These are phyloP conservation scores for Lactarius indigo DNA, from an alignment of 768 basidiomycete genomes.

Conservation along the genomic window DNA sequence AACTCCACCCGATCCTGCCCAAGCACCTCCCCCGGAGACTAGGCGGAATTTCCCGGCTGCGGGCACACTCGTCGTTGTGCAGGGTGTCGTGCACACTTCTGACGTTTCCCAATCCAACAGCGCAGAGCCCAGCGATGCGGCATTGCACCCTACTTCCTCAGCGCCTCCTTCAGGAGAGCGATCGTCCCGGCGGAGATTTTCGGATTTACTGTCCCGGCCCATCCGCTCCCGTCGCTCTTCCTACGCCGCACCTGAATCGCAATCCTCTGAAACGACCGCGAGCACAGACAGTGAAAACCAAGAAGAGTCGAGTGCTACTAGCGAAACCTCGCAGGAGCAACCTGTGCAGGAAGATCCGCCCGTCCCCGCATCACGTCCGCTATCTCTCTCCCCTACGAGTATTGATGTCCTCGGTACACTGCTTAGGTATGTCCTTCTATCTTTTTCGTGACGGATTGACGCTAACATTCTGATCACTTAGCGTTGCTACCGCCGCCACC, in stretches of 20 bases:
- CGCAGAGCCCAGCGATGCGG: slow-evolving; percentile 15
- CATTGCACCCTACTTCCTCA: slow-evolving; percentile 5
- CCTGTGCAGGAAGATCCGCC: slow-evolving; percentile 9
- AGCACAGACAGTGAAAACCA: slow-evolving; percentile 10
- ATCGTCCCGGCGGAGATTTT: slow-evolving; percentile 13
- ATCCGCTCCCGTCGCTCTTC: slow-evolving; percentile 25
- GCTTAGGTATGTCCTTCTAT: slow-evolving; percentile 52
- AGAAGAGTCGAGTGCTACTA: slow-evolving; percentile 10
- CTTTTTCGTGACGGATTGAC: slow-evolving; percentile 1
- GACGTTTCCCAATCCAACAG: slow-evolving; percentile 44
- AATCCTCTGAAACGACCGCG: slow-evolving; percentile 13
- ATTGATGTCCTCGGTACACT: slow-evolving; percentile 83
- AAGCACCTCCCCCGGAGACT: slow-evolving; percentile 27
- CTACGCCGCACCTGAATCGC: slow-evolving; percentile 19
- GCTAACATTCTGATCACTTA: slow-evolving; percentile 30
- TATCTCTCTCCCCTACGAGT: slow-evolving; percentile 59
- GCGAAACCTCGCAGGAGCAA: slow-evolving; percentile 1
- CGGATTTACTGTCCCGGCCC: slow-evolving; percentile 17
- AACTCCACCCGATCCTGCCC: slow-evolving; percentile 24
- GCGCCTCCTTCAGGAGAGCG: slow-evolving; percentile 19
- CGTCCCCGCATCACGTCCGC: slow-evolving; percentile 20
- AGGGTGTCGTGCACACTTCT: slow-evolving; percentile 78
- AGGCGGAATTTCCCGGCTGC: slow-evolving; percentile 63
- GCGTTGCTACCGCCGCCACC: slow-evolving; percentile 90
- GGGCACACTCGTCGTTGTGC: slow-evolving; percentile 77